Evolutionary conservation across 768 basidiomycete species (phyloP).

Genomic region (Leccinum variicolor): DNA sequence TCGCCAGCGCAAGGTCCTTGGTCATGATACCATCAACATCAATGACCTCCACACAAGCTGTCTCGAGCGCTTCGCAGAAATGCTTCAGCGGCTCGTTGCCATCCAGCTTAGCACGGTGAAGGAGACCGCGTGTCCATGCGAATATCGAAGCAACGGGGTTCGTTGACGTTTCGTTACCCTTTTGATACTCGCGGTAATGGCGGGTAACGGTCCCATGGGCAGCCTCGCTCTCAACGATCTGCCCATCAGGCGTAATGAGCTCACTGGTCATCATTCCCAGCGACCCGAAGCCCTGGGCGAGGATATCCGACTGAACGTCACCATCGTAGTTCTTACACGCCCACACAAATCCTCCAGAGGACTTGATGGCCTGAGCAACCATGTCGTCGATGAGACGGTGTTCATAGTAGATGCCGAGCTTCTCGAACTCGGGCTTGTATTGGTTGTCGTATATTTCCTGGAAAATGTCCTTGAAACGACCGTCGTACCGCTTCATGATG

Average conservation of each 20-base stretch:
- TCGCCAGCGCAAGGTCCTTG: slow-evolving; percentile 93
- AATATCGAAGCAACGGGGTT: slow-evolving; percentile 99
- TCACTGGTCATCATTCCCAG: slow-evolving; percentile 99
- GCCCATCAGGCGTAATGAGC: slow-evolving; percentile 91
- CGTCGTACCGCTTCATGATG: slow-evolving; percentile 96
- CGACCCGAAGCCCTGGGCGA: slow-evolving; percentile 95
- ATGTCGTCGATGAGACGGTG: slow-evolving; percentile 97
- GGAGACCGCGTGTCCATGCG: slow-evolving; percentile 94
- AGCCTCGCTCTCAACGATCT: slow-evolving; percentile 91
- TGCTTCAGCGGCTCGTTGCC: slow-evolving; percentile 65
- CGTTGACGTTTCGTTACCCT: slow-evolving; percentile 96
- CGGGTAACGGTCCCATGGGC: slow-evolving; percentile 97
- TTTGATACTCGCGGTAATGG: slow-evolving; percentile 96
- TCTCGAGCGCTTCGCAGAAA: slow-evolving; percentile 82
- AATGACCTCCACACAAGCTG: slow-evolving; percentile 86
- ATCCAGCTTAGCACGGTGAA: slow-evolving; percentile 92
- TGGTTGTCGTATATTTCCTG: slow-evolving; percentile 87
- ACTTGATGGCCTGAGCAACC: slow-evolving; percentile 98
- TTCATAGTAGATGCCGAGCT: slow-evolving; percentile 81
- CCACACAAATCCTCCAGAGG: slow-evolving; percentile 87
- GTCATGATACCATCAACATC: slow-evolving; percentile 92
- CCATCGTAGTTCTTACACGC: slow-evolving; percentile 80
- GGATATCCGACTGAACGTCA: slow-evolving; percentile 87
- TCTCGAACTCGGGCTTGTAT: slow-evolving; percentile 72
- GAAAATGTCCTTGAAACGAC: slow-evolving; percentile 99